phyloP scores from a whole-genome alignment of 805 yeast species.

The Kluyveromyces wickerhamii region DNA sequence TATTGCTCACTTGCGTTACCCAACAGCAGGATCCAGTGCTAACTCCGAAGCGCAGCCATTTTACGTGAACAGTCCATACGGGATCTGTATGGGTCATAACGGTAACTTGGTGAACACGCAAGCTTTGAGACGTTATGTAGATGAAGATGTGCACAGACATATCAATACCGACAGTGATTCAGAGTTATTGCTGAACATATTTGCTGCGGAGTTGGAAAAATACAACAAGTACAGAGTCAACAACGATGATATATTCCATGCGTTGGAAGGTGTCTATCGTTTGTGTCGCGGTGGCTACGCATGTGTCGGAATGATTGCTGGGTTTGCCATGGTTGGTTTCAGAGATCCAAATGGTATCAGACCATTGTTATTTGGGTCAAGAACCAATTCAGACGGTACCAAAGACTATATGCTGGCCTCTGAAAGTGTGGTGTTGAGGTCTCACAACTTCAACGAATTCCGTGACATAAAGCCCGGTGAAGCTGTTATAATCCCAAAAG shows the following conservation, averaged over 20 bases:
- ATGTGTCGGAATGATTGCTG: slow-evolving; percentile 90
- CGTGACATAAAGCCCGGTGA: slow-evolving; percentile 91
- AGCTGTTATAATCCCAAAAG: slow-evolving; percentile 88
- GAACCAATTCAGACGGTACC: slow-evolving; percentile 58
- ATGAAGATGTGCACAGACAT: slow-evolving; percentile 92
- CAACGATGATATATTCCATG: slow-evolving; percentile 80
- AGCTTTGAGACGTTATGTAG: slow-evolving; percentile 70
- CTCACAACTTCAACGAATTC: slow-evolving; percentile 75
- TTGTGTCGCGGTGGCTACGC: slow-evolving; percentile 95
- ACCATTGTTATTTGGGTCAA: slow-evolving; percentile 81
- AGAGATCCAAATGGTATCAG: slow-evolving; percentile 97
- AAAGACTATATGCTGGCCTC: slow-evolving; percentile 91
- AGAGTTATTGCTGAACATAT: slow-evolving; percentile 79
- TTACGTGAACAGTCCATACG: slow-evolving; percentile 95
- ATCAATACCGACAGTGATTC: slow-evolving; percentile 96
- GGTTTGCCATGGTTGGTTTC: slow-evolving; percentile 91
- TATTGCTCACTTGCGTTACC: slow-evolving; percentile 88
- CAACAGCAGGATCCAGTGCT: slow-evolving; percentile 95
- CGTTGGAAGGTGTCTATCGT: slow-evolving; percentile 73
- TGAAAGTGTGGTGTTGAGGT: slow-evolving; percentile 89
- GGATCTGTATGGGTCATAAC: slow-evolving; percentile 83
- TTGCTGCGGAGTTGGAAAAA: slow-evolving; percentile 86
- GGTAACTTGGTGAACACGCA: slow-evolving; percentile 90
- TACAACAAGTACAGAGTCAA: slow-evolving; percentile 91
- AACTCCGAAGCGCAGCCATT: slow-evolving; percentile 98